Evolutionary conservation across 345 rosid genomes (phyloP), one percentile per base, ranked within the genome.

Genomic region (Syzygium aromaticum): DNA sequence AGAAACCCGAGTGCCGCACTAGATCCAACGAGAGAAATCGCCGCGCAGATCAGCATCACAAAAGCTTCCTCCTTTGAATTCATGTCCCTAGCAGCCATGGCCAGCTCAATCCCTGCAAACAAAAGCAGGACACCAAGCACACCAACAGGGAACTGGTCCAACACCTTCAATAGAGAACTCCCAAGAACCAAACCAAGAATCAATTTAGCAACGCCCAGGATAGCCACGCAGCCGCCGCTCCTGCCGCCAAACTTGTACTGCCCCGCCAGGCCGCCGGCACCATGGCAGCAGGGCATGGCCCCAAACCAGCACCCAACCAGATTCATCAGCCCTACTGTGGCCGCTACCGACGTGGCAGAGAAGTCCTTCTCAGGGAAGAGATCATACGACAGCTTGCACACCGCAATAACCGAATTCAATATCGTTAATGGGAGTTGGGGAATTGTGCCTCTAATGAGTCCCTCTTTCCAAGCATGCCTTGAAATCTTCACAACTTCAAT

Each of bases 161-260:
- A 33, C 84, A 97, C 89, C 86, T 86, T 89, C 28, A 93, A 96
- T 88, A 97, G 51, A 25, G 96, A 95, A 87, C 95, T 91, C 49
- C 96, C 98, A 33, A 97, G 86, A 11, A 93, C 92, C 91, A 97
- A 87, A 1, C 98, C 98, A 82, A 96, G 46, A 7, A 92, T 91
- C 91, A 93, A 0, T 85, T 97, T 97, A 38, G 94, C 94, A 52
- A 89, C 85, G 17, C 98, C 99, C 27, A 96, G 86, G 33, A 95
- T 64, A 4, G 93, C 98, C 84, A 96, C 98, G 54, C 96, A 95
- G 52, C 95, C 96, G 8, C 98, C 96, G n/a, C 95, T 95, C 91
- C 99, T 93, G 11, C 98, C 98, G 40, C 99, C 97, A 88, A 95
- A 97, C 93, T 94, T 97, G 89, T 94, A 96, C 91, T 97, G 95